Conservation (phyloP, 2,329 filamentous ascomycete genomes). For the Colletotrichum musicola region DNA sequence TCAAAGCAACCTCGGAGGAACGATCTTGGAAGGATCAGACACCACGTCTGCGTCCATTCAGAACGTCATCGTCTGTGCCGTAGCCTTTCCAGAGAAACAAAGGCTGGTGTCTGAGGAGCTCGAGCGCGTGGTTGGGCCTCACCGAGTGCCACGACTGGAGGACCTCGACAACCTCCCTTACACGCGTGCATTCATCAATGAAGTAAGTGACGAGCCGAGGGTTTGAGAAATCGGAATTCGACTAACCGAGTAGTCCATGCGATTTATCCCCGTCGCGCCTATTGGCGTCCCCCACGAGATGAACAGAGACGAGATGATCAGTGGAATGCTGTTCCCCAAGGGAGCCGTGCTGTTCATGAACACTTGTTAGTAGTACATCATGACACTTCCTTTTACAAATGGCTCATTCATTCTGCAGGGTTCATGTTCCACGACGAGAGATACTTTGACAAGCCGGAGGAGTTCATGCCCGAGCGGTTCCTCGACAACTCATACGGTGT, state of each 20-base stretch:
- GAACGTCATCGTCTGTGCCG: background rate
- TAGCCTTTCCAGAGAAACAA: background rate
- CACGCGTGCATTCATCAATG: background rate
- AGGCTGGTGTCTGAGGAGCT: background rate
- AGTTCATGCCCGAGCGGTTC: background rate
- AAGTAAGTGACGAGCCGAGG: background rate
- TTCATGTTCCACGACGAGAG: slow-evolving; percentile 1
- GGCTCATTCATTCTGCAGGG: background rate
- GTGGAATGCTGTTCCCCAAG: background rate
- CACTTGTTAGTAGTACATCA: background rate
- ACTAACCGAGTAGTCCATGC: background rate
- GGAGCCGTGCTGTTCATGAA: background rate
- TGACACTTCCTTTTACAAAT: background rate
- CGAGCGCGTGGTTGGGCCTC: background rate
- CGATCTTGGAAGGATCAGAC: background rate
- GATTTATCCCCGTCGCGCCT: background rate
- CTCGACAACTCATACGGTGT: background rate
- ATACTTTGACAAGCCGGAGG: background rate
- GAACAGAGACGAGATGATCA: background rate
- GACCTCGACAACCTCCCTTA: background rate
- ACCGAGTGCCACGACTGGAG: background rate
- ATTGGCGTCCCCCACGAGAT: background rate
- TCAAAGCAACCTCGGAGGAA: background rate
- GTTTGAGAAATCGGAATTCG: background rate
- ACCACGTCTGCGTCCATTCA: background rate